These are phyloP conservation scores for Inga oerstediana DNA, from an alignment of 306 rosid species.

Conservation along the genomic window DNA sequence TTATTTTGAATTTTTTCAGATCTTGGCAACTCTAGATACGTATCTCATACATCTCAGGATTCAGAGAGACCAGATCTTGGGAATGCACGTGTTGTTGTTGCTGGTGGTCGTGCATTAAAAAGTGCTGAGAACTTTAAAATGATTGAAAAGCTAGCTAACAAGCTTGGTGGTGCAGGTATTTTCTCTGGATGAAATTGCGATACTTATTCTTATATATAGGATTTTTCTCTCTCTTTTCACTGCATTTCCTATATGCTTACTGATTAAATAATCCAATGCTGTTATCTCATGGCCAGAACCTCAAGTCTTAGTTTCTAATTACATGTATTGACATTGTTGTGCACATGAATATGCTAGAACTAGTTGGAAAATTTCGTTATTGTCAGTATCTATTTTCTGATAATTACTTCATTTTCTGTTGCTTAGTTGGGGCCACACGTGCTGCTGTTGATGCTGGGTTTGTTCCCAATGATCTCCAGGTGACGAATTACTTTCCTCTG, in stretches of 20 bases:
- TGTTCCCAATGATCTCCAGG: constrained; percentile 97
- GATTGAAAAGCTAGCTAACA: constrained; percentile 85
- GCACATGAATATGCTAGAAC: neutral
- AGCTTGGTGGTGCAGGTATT: constrained; percentile 93
- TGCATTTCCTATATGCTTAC: constrained; percentile 3
- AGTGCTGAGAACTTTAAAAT: constrained; percentile 90
- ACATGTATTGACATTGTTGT: neutral
- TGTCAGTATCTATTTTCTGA: constrained; percentile 25
- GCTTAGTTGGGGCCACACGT: constrained; percentile 88
- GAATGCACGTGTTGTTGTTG: constrained; percentile 77
- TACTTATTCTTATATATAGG: constrained; percentile 9
- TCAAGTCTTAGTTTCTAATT: neutral
- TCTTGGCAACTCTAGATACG: constrained; percentile 65
- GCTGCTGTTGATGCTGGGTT: constrained; percentile 98
- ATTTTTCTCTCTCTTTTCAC: constrained; percentile 6
- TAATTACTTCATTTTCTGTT: constrained; percentile 40
- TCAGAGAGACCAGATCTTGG: constrained; percentile 91
- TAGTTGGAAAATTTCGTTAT: constrained; percentile 1
- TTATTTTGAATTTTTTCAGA: constrained; percentile 46
- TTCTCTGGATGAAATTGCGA: constrained; percentile 25
- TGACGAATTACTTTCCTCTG: constrained; percentile 37
- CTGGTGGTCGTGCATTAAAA: constrained; percentile 92
- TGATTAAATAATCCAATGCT: constrained; percentile 20
- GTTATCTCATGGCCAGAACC: constrained; percentile 1
- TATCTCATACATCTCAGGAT: constrained; percentile 69